Base-by-base conservation (phyloP, 257 asterid genomes). In the Jaltomata sinuosa region DNA sequence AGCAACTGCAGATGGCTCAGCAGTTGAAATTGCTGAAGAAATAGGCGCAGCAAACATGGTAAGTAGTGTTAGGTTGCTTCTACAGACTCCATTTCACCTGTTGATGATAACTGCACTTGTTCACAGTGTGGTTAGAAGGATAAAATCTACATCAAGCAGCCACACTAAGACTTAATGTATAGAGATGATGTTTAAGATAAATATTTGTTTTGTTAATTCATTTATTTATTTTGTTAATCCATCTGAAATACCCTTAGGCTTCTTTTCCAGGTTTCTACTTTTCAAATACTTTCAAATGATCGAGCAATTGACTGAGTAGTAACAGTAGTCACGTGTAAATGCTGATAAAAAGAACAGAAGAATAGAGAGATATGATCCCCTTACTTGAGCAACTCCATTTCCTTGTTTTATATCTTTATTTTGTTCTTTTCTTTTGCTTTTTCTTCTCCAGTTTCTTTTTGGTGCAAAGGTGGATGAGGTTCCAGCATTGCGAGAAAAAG, bases 1-100 rank as follows among this genome's bases (percentile, higher is more conserved):
- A 84, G 93, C 91, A 82, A 89, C 93, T 47, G 91, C 90, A 32
- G 90, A 90, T 87, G 93, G 91, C 77, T 87, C 91, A 78, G 88
- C 91, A 22, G 82, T 89, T 54, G 93, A 89, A 87, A 85, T 89
- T 40, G 87, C 87, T 83, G 91, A 87, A 89, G 91, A 90, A 86
- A 87, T 90, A 61, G 91, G 93, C 76, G 91, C 83, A 85, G 89
- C 86, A 79, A 90, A 90, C 89, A 89, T 89, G 93, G 93, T 90
- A 86, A 40, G 55, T 57, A 85, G 47, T 3, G 25, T 47, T 25
- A 71, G 67, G 11, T 36, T 5, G 22, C 49, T 38, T 50, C 21
- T 79, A 19, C 22, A 6, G 31, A 9, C 52, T 79, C 29, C 64
- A 15, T 79, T 52, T 79, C 49, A 50, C 68, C 4, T 29, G 22